These are phyloP conservation scores for Carex littledalei DNA, from an alignment of 176 grass and related monocot species.

Conservation along the genomic window DNA sequence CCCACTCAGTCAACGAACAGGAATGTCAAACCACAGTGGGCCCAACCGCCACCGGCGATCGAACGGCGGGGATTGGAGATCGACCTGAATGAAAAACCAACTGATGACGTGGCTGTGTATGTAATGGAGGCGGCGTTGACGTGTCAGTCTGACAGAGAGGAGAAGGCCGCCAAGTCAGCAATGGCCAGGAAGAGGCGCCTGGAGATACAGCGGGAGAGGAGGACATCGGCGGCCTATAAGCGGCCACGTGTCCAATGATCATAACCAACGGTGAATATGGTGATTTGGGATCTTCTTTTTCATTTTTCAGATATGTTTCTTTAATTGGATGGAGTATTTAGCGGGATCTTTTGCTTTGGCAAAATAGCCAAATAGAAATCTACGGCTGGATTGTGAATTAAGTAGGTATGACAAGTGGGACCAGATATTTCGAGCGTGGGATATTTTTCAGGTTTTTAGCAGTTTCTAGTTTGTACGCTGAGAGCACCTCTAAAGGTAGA, in stretches of 20 bases:
- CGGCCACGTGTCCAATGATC: constrained; percentile 17
- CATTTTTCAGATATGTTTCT: not conserved
- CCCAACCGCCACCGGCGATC: not conserved
- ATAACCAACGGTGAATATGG: not conserved
- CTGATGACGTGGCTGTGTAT: not conserved
- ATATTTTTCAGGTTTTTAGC: not conserved
- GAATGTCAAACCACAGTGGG: not conserved
- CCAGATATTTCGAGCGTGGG: not conserved
- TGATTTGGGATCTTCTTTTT: not conserved
- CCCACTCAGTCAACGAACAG: not conserved
- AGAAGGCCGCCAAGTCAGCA: constrained; percentile 2
- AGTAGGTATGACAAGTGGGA: constrained; percentile 4
- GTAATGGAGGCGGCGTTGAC: not conserved
- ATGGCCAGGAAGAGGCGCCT: not conserved
- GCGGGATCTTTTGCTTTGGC: not conserved
- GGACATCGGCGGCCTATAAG: not conserved
- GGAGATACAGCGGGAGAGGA: constrained; percentile 19
- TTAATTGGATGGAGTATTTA: constrained; percentile 3
- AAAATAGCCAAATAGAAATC: not conserved
- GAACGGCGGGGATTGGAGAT: not conserved
- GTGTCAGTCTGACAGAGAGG: not conserved
- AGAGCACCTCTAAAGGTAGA: not conserved
- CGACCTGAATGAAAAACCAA: constrained; percentile 11
- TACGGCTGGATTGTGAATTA: not conserved
- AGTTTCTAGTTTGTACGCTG: not conserved